A percentile compares a stretch with the other conserved stretches of the same genome.
These are phyloP conservation scores for Gastrodia elata DNA, from an alignment of 106 monocot genomes.

Conservation along the genomic window DNA sequence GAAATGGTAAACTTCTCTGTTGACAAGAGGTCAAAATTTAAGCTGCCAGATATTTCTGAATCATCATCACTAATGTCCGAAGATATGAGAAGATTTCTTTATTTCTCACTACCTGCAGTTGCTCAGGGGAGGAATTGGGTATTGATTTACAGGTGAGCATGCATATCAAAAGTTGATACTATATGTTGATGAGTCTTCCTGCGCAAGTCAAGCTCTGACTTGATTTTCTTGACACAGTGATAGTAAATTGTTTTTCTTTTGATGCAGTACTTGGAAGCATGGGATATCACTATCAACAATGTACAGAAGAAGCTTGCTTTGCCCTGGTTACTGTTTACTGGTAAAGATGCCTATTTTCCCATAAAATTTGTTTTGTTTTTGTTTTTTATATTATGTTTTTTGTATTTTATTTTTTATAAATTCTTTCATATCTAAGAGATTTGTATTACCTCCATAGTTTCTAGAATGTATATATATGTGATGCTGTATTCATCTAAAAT, in stretches of 20 bases:
- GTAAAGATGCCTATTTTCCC: slow-evolving; percentile 30
- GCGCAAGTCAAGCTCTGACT: background rate
- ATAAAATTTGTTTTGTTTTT: background rate
- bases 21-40: slow-evolving; percentile 14
- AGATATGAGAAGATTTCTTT: slow-evolving; percentile 46
- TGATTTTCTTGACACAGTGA: slow-evolving; percentile 4
- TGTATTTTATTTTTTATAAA: no score
- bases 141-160: slow-evolving; percentile 74
- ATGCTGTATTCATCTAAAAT: background rate
- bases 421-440: background rate
- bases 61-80: slow-evolving; percentile 82
- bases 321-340: slow-evolving; percentile 82
- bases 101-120: slow-evolving; percentile 61
- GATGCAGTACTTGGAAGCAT: slow-evolving; percentile 90
- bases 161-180: slow-evolving; percentile 3
- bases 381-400: no score
- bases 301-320: slow-evolving; percentile 86
- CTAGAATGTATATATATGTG: background rate
- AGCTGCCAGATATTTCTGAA: slow-evolving; percentile 74
- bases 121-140: slow-evolving; percentile 84
- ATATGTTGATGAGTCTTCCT: background rate
- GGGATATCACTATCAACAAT: slow-evolving; percentile 92
- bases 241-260: background rate
- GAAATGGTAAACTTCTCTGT: slow-evolving; percentile 20
- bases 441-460: background rate